A percentile compares a stretch with the other conserved stretches of the same genome.
These are phyloP conservation scores for Candida yuanshanica DNA, from an alignment of 805 yeast genomes.

Conservation along the genomic window DNA sequence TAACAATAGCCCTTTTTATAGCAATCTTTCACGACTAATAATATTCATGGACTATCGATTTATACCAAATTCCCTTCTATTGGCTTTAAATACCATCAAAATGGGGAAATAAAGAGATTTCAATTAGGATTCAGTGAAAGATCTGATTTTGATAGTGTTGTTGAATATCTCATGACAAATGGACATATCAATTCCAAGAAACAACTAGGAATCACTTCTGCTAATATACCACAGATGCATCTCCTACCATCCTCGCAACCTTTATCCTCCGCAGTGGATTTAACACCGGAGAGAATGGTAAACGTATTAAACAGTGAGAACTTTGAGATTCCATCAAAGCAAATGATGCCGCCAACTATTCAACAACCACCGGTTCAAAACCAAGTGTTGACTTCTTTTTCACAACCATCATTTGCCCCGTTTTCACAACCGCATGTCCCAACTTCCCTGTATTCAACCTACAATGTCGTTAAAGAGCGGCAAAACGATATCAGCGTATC, in stretches of 20 bases:
- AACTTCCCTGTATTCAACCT: constrained; percentile 1
- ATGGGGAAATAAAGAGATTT: constrained; percentile 3
- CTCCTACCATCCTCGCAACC: neutral
- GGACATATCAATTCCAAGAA: constrained; percentile 1
- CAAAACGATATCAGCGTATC: neutral
- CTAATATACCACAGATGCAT: neutral
- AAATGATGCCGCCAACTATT: neutral
- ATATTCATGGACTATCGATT: neutral
- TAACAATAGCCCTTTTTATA: neutral
- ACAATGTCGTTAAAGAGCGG: neutral
- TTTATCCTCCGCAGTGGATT: neutral
- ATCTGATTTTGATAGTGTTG: constrained; percentile 2
- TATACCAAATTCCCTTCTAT: constrained; percentile 20
- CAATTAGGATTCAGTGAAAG: constrained; percentile 8
- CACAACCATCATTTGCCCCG: neutral
- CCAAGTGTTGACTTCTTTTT: too few species aligned
- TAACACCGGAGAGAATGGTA: neutral
- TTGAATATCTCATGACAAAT: neutral
- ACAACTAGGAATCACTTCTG: neutral
- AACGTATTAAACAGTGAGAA: neutral
- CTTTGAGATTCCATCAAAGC: neutral
- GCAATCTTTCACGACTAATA: neutral
- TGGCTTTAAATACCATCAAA: constrained; percentile 14
- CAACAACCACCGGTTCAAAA: neutral
- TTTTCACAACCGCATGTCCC: neutral